A percentile compares a stretch with the other conserved stretches of the same genome.
phyloP scores from a whole-genome alignment of 2,329 filamentous ascomycete species.

The Pseudocercospora pini-densiflorae region DNA sequence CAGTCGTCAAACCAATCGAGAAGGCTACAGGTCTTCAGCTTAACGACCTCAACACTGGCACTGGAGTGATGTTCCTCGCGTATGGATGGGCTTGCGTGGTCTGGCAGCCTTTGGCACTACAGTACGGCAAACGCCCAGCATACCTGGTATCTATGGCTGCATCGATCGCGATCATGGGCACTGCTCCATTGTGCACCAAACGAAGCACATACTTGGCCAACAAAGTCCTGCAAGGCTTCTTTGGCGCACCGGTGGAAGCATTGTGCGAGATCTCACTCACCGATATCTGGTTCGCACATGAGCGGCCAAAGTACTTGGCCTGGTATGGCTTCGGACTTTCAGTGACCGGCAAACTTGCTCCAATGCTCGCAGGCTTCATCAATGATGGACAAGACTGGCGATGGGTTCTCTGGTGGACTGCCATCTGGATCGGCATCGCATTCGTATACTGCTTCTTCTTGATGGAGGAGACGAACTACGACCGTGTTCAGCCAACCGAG shows the following conservation, averaged over 20 bases:
- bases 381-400: constrained; percentile 54
- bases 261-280: constrained; percentile 44
- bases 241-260: constrained; percentile 55
- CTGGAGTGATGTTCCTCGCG: constrained; percentile 56
- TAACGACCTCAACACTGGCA: constrained; percentile 52
- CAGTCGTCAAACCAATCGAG: constrained; percentile 54
- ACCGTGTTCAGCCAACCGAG: constrained; percentile 17
- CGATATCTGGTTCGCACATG: constrained; percentile 36
- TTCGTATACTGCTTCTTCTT: constrained; percentile 62
- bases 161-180: constrained; percentile 48
- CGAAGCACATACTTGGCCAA: constrained; percentile 54
- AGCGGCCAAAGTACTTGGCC: constrained; percentile 38
- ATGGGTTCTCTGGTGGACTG: constrained; percentile 58
- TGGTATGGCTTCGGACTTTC: constrained; percentile 37
- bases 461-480: constrained; percentile 65
- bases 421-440: constrained; percentile 56
- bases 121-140: constrained; percentile 55
- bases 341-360: constrained; percentile 37
- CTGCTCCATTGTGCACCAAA: constrained; percentile 49
- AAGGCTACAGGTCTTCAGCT: constrained; percentile 52
- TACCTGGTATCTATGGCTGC: constrained; percentile 51
- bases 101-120: constrained; percentile 58
- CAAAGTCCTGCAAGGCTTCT: constrained; percentile 54
- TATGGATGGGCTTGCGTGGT: constrained; percentile 57
- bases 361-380: constrained; percentile 57